A percentile compares a stretch with the other conserved stretches of the same genome.
phyloP scores from a whole-genome alignment of 1,139 yeast species.

The Kodamaea sp. region DNA sequence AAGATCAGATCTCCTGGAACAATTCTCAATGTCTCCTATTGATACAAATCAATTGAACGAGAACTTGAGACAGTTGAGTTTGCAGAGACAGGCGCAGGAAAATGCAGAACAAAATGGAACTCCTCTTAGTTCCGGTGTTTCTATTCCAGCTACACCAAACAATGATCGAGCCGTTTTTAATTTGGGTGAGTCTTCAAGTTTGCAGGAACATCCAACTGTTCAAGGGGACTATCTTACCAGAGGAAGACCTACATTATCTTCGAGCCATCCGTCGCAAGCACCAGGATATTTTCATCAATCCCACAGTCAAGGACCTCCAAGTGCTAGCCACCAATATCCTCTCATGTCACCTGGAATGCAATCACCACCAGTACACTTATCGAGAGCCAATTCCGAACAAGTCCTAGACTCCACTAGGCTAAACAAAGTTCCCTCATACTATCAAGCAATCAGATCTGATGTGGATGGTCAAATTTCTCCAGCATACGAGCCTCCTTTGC shows the following conservation, averaged over 20 bases:
- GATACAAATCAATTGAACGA: conserved; percentile 50
- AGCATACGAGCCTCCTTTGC: conserved; percentile 57
- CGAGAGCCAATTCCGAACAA: conserved; percentile 55
- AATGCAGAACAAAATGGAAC: conserved; percentile 9
- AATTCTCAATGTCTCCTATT: conserved; percentile 43
- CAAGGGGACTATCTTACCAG: conserved; percentile 24
- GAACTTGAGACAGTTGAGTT: conserved; percentile 53
- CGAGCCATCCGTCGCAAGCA: conserved; percentile 3
- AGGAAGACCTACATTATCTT: conserved; percentile 13
- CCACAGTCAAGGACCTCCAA: background rate
- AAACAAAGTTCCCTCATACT: conserved; percentile 80
- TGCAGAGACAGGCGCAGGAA: conserved; percentile 48
- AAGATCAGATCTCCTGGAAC: conserved; percentile 20
- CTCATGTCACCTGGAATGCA: conserved; percentile 34
- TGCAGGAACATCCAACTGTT: background rate
- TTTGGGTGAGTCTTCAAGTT: conserved; percentile 7
- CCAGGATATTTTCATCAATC: conserved; percentile 12
- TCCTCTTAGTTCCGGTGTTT: background rate
- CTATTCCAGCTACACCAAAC: conserved; percentile 5
- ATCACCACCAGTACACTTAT: conserved; percentile 59
- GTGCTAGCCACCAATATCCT: conserved; percentile 14
- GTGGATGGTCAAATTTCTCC: conserved; percentile 60
- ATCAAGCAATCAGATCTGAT: conserved; percentile 64
- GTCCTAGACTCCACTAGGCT: conserved; percentile 28
- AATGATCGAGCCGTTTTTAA: conserved; percentile 40